A percentile compares a stretch with the other conserved stretches of the same genome.
phyloP scores from a whole-genome alignment of 2,329 filamentous ascomycete genomes.

The Aaosphaeria pasadenensis region DNA sequence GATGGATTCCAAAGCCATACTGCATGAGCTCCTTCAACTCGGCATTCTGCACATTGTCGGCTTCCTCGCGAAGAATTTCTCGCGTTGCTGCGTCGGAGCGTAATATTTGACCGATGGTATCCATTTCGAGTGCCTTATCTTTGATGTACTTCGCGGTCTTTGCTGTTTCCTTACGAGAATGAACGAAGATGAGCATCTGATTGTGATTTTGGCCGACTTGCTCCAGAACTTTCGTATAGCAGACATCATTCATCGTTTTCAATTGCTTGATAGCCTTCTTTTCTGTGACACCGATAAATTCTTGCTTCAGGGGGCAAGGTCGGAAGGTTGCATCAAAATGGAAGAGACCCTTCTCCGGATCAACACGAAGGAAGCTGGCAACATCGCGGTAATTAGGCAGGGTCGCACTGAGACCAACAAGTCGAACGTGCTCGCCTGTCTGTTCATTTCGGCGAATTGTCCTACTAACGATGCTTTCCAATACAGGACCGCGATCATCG shows the following conservation, averaged over 20 bases:
- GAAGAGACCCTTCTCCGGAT: constrained; percentile 81
- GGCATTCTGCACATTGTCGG: constrained; percentile 75
- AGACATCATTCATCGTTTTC: constrained; percentile 99
- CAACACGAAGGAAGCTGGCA: constrained; percentile 88
- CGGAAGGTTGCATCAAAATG: constrained; percentile 94
- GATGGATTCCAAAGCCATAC: constrained; percentile 97
- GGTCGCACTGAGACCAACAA: constrained; percentile 90
- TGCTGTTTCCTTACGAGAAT: constrained; percentile 95
- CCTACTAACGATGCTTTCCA: constrained; percentile 94
- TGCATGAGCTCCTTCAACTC: constrained; percentile 93
- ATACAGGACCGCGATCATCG: constrained; percentile 92
- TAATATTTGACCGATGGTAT: constrained; percentile 94
- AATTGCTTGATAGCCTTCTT: constrained; percentile 98
- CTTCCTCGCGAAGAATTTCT: constrained; percentile 82
- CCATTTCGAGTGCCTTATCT: constrained; percentile 94
- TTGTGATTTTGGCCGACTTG: constrained; percentile 91
- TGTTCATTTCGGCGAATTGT: constrained; percentile 92
- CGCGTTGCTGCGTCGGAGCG: constrained; percentile 88
- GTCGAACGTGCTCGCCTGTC: constrained; percentile 86
- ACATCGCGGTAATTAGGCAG: constrained; percentile 96
- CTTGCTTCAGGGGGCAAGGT: constrained; percentile 91
- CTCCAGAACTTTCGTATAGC: constrained; percentile 95
- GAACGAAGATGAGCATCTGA: constrained; percentile 98
- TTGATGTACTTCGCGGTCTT: constrained; percentile 96
- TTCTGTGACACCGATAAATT: constrained; percentile 96